Conservation (phyloP, 768 basidiomycete species). For the Suillus subaureus region DNA sequence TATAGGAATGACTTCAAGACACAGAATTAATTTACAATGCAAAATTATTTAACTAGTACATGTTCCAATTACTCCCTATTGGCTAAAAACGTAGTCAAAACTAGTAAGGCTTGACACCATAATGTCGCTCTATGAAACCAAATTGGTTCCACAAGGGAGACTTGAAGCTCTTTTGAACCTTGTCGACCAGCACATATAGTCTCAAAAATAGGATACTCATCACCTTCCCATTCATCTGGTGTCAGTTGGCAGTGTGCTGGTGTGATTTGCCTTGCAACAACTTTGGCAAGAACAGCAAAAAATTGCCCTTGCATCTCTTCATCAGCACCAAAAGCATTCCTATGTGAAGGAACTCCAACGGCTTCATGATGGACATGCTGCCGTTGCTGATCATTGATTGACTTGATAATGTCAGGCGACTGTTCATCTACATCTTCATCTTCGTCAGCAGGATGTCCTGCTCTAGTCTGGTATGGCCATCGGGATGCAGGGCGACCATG, state of each 20-base stretch:
- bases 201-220: conserved; percentile 8
- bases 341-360: neutral
- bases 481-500: neutral
- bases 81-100: neutral
- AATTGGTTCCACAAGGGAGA: neutral
- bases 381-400: neutral
- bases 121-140: neutral
- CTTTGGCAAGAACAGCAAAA: conserved; percentile 4
- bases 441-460: conserved; percentile 12
- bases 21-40: neutral
- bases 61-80: neutral
- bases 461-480: conserved; percentile 8
- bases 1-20: neutral
- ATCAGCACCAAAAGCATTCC: conserved; percentile 14
- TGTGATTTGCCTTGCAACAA: conserved; percentile 1
- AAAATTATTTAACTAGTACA: neutral
- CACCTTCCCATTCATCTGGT: conserved; percentile 17
- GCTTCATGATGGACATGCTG: conserved; percentile 8
- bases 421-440: conserved; percentile 1
- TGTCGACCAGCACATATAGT: neutral
- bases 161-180: neutral
- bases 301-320: conserved; percentile 3
- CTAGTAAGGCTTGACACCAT: neutral
- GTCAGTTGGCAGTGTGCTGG: conserved; percentile 18
- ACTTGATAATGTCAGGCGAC: neutral